A percentile compares a stretch with the other conserved stretches of the same genome.
Evolutionary conservation across 768 basidiomycete species (phyloP).

Genomic region (Mycena galericulata): DNA sequence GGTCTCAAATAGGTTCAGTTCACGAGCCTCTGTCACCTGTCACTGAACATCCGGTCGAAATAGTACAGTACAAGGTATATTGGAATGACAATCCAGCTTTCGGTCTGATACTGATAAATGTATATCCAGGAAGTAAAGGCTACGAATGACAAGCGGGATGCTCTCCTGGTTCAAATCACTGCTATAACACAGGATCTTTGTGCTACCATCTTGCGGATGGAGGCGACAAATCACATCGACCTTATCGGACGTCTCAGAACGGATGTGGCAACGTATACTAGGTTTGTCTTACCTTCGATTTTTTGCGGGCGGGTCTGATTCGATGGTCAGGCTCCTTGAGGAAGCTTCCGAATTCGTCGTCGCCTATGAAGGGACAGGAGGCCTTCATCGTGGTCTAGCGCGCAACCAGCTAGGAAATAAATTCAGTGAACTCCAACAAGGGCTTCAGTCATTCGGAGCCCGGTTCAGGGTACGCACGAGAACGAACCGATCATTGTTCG

Average conservation of each 20-base stretch:
- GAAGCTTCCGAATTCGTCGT: background rate
- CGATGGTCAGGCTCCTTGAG: background rate
- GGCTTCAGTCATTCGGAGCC: background rate
- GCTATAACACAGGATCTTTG: background rate
- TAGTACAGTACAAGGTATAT: too few species aligned
- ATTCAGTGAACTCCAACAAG: background rate
- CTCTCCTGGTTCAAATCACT: background rate
- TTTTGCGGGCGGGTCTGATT: background rate
- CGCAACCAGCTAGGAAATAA: background rate
- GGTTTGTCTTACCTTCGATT: background rate
- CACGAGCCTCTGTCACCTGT: too few species aligned
- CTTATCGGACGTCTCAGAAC: background rate
- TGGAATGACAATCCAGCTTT: background rate
- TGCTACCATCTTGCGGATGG: constrained; percentile 5
- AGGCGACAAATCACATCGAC: background rate
- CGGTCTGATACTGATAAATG: background rate
- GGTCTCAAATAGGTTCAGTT: too few species aligned
- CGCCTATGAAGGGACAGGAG: background rate
- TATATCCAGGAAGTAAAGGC: constrained; percentile 3
- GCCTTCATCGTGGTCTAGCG: background rate
- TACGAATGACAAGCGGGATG: constrained; percentile 2
- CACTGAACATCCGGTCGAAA: too few species aligned
- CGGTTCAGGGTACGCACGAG: background rate
- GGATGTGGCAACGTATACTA: background rate
- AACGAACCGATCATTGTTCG: background rate